Base-by-base conservation (phyloP, 331 rosid genomes). In the Ulmus americana region DNA sequence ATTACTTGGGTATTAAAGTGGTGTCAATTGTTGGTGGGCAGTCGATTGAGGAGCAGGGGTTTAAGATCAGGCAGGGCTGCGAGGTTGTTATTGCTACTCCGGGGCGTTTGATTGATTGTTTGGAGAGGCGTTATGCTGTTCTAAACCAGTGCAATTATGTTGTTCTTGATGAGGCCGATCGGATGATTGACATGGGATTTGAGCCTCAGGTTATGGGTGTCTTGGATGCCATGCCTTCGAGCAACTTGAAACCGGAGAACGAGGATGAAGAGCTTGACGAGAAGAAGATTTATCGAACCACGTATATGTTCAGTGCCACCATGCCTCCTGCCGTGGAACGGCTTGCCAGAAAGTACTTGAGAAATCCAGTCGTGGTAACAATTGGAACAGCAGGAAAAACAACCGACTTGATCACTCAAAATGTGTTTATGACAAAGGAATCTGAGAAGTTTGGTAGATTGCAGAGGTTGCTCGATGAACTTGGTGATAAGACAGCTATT, bases 21-120 rank as follows among this genome's bases (percentile, higher is more conserved):
- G 97, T 88, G 16, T 90, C 97, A 55, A 90, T 90, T 76, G 97
- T 90, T 65, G 97, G 97, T 45, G 97, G 97, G 12, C 95, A 88
- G 79, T 90, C 95, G 5, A 90, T 90, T 38, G 97, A 90, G 82
- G 95, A 90, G 74, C 97, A 90, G 70, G 97, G 95, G 16, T 90
- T 90, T 71, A 90, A 68, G 87, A 90, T 87, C 40, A 82, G 97
- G 70, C 91, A 87, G 45, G 95, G 97, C 0, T 90, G 97, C 70
- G 97, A 88, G 68, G 82, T 90, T 70, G 96, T 90, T 14, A 90
- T 90, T 76, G 95, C 95, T 3, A 90, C 96, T 42, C 96, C 96
- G 0, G 96, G 96, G 35, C 91, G 96, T 47, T 78, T 90, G 77
- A 76, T 90, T 57, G 96, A 90, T 55, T 86, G 95, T 66, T 74